These are phyloP conservation scores for Penicillium crystallinum DNA, from an alignment of 495 filamentous ascomycete species.

Conservation along the genomic window DNA sequence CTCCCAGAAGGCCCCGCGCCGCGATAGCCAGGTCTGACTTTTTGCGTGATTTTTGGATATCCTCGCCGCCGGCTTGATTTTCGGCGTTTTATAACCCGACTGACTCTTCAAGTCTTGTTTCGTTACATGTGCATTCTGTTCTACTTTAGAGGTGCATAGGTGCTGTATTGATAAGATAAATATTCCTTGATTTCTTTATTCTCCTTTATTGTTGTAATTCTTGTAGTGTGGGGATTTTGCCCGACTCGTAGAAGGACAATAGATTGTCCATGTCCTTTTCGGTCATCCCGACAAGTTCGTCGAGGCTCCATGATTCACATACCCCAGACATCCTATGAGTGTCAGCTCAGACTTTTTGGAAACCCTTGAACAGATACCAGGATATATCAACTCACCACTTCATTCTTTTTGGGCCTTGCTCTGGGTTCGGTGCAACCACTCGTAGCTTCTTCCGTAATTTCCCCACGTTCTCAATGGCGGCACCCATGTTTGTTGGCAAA, in stretches of 20 bases:
- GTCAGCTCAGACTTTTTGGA: neutral
- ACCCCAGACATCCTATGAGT: slow-evolving; percentile 73
- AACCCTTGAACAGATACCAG: neutral
- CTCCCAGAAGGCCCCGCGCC: slow-evolving; percentile 28
- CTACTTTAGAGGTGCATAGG: slow-evolving; percentile 26
- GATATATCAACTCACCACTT: slow-evolving; percentile 56
- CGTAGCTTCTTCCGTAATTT: slow-evolving; percentile 72
- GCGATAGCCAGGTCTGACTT: slow-evolving; percentile 22
- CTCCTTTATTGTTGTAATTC: slow-evolving; percentile 27
- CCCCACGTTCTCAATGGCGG: slow-evolving; percentile 79
- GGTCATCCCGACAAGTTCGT: slow-evolving; percentile 79
- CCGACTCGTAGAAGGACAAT: slow-evolving; percentile 60
- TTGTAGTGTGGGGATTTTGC: slow-evolving; percentile 36
- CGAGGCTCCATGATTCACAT: slow-evolving; percentile 79
- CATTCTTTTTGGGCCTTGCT: slow-evolving; percentile 87
- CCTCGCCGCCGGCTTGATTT: slow-evolving; percentile 18
- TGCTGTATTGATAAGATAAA: slow-evolving; percentile 27
- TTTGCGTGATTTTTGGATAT: slow-evolving; percentile 31
- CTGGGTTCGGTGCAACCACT: slow-evolving; percentile 61
- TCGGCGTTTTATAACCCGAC: slow-evolving; percentile 16
- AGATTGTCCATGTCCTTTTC: slow-evolving; percentile 80
- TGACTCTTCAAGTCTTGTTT: neutral
- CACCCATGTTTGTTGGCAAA: slow-evolving; percentile 71
- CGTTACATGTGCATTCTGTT: slow-evolving; percentile 10
- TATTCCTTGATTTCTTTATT: neutral